phyloP scores from a whole-genome alignment of 805 yeast species.

The Starmerella sp. region DNA sequence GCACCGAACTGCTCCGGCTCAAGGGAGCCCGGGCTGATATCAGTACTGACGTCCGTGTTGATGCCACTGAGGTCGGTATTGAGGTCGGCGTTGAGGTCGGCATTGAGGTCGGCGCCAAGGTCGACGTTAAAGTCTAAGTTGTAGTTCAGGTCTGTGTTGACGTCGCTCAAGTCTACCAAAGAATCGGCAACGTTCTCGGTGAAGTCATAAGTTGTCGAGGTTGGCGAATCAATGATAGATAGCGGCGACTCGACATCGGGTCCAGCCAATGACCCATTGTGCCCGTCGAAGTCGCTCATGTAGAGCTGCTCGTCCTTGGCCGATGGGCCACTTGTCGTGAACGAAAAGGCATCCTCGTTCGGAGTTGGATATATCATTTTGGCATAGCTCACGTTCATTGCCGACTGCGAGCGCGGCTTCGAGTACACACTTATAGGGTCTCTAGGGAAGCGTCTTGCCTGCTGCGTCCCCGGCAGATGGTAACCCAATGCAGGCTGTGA shows the following conservation, averaged over 20 bases:
- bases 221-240: not conserved
- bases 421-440: not conserved
- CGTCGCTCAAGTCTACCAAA: no score
- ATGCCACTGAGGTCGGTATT: not conserved
- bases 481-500: not conserved
- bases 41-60: not conserved
- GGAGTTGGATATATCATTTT: not conserved
- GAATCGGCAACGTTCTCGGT: no score
- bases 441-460: not conserved
- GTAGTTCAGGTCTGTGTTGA: no score
- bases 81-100: no score
- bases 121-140: no score
- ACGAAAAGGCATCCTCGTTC: not conserved
- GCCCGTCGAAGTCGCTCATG: no score
- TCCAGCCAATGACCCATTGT: not conserved
- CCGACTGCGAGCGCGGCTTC: not conserved
- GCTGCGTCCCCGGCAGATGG: not conserved
- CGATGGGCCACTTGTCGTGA: not conserved
- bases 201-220: not conserved
- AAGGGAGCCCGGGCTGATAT: not conserved
- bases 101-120: no score
- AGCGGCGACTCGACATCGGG: not conserved
- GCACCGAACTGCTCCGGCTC: not conserved
- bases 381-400: not conserved
- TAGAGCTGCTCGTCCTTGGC: no score